A percentile compares a stretch with the other conserved stretches of the same genome.
phyloP scores from a whole-genome alignment of 441 rosid genomes.

The Erysimum cheiri region DNA sequence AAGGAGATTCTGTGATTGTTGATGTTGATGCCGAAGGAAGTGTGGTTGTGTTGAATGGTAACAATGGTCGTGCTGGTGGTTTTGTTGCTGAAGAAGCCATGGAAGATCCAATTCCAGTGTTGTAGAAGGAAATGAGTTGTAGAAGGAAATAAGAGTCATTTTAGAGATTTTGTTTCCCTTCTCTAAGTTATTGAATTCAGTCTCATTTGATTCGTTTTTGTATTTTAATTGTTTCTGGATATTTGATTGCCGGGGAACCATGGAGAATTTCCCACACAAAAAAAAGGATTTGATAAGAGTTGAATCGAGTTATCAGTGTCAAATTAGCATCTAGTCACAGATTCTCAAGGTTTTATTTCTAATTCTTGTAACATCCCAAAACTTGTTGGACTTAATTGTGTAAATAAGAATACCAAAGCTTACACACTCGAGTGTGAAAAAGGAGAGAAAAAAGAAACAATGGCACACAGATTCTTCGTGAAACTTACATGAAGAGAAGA shows the following conservation, averaged over 20 bases:
- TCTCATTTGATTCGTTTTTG: constrained; percentile 1
- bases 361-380: background rate
- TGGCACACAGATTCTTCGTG: constrained; percentile 22
- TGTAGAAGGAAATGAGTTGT: constrained; percentile 51
- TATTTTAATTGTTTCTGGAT: constrained; percentile 20
- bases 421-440: constrained; percentile 7
- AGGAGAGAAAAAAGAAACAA: background rate
- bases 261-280: background rate
- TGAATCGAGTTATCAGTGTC: background rate
- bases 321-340: background rate
- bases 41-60: constrained; percentile 86
- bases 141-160: constrained; percentile 32
- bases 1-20: constrained; percentile 91
- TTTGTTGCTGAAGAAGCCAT: constrained; percentile 56
- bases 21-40: constrained; percentile 89
- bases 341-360: background rate
- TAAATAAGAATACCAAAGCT: constrained; percentile 16
- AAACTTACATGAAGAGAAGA: constrained; percentile 28
- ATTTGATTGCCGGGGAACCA: constrained; percentile 5
- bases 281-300: background rate
- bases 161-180: background rate
- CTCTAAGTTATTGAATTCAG: constrained; percentile 4
- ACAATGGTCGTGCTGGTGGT: constrained; percentile 49
- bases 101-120: constrained; percentile 62
- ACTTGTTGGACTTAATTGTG: constrained; percentile 12